Base-by-base conservation (phyloP, 2,329 filamentous ascomycete genomes). In the Chaetoscypha palmicola region DNA sequence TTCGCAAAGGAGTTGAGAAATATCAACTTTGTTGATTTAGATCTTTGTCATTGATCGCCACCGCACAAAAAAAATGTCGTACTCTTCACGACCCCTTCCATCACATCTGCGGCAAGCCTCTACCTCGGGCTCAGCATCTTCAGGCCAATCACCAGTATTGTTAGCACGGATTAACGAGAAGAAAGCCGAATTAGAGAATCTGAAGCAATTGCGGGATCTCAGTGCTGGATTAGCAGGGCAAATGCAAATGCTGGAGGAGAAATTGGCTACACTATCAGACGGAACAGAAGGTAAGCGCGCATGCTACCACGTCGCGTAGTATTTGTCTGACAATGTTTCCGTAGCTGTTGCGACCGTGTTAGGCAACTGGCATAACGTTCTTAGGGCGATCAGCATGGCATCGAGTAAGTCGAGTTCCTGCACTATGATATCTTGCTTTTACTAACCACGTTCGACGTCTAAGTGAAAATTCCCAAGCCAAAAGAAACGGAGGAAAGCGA, bases 331-430 rank as follows among this genome's bases (percentile, higher is more conserved):
- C 36, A 30, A 11, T 16, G 24, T 48, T 43, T 51, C 44, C 41
- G 43, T 61, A 88, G 86, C 84, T 48, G 87, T 94, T 58, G 86
- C 87, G 30, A 76, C 82, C n/a, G 86, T 94, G 17, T 71, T 94
- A 61, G 77, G 82, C 41, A 94, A 92, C 63, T 94, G 87, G 87
- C 83, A 90, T 64, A 90, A 87, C 56, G 86, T 94, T 52, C 72
- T 94, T 48, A 74, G 83, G 52, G 86, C 86, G 32, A 90, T 94
- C 59, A 84, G 84, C 59, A 90, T 92, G 84, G 87, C 87, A 49
- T 90, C 84, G 48, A 75, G 86, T 90, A 72, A 59, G 79, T 68
- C 21, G 44, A 10, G 10, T 5, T 26, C n/a, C n/a, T n/a, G n/a
- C n/a, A n/a, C n/a, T n/a, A n/a, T n/a, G n/a, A n/a, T n/a, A n/a